A percentile compares a stretch with the other conserved stretches of the same genome.
Conservation (phyloP, 306 rosid species). For the Senna tora region DNA sequence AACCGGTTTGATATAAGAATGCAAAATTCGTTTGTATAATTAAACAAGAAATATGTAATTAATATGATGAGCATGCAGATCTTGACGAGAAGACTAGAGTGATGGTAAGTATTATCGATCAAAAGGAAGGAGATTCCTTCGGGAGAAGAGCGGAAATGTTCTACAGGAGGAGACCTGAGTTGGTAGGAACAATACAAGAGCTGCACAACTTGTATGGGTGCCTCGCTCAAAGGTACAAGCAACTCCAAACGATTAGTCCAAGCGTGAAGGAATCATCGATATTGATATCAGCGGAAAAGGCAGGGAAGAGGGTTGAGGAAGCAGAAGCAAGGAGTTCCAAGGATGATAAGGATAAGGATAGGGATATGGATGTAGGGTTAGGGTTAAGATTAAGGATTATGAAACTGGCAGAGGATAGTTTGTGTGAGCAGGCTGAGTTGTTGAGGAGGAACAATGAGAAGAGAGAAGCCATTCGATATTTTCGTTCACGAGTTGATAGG, state of each 20-base stretch:
- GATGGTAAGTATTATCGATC: constrained; percentile 43
- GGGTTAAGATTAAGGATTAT: constrained; percentile 17
- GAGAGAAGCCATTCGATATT: constrained; percentile 28
- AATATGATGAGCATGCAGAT: constrained; percentile 33
- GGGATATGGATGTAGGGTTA: too few relatives aligned
- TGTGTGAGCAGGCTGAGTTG: constrained; percentile 41
- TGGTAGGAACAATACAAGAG: constrained; percentile 37
- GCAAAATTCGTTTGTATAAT: background rate
- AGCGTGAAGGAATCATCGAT: too few relatives aligned
- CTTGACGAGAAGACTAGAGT: constrained; percentile 44
- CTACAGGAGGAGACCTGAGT: constrained; percentile 40
- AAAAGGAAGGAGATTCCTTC: constrained; percentile 47
- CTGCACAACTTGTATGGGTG: constrained; percentile 41
- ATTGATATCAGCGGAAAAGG: background rate
- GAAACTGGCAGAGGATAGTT: constrained; percentile 29
- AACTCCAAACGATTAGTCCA: constrained; percentile 3
- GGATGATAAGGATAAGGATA: background rate
- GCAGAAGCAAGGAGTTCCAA: background rate
- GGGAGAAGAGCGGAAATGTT: constrained; percentile 46
- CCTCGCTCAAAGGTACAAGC: constrained; percentile 37
- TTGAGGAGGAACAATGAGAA: constrained; percentile 37
- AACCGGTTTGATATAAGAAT: background rate
- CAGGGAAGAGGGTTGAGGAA: constrained; percentile 22
- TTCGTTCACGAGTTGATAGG: background rate
- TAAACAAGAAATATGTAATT: background rate